These are phyloP conservation scores for Amanita jacksonii DNA, from an alignment of 768 basidiomycete species.

Conservation along the genomic window DNA sequence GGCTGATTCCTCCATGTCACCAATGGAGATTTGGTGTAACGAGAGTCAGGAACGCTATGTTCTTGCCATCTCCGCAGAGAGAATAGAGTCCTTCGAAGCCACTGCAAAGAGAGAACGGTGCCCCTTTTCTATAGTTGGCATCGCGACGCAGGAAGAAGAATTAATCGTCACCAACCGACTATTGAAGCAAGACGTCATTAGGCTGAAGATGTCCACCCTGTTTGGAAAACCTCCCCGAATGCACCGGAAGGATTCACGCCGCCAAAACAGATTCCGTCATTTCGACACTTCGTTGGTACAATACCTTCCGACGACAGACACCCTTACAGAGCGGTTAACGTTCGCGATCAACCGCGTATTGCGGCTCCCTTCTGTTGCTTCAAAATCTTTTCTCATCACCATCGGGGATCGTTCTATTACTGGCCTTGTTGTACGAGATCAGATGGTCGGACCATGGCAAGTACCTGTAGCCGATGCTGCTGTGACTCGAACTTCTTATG, in stretches of 20 bases:
- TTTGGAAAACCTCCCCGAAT: slow-evolving; percentile 96
- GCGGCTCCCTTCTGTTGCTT: slow-evolving; percentile 85
- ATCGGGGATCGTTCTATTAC: slow-evolving; percentile 95
- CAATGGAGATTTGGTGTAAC: slow-evolving; percentile 99
- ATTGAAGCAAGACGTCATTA: slow-evolving; percentile 69
- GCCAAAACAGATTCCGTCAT: slow-evolving; percentile 23
- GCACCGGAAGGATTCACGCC: slow-evolving; percentile 58
- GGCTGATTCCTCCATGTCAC: slow-evolving; percentile 90
- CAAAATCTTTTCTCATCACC: slow-evolving; percentile 96
- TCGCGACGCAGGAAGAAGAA: slow-evolving; percentile 72
- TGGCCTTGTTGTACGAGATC: slow-evolving; percentile 90
- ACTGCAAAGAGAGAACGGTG: slow-evolving; percentile 87
- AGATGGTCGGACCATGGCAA: slow-evolving; percentile 99
- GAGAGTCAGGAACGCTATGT: slow-evolving; percentile 98
- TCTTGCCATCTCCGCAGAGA: slow-evolving; percentile 69
- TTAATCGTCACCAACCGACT: slow-evolving; percentile 86
- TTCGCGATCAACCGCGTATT: slow-evolving; percentile 75
- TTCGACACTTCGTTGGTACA: slow-evolving; percentile 68
- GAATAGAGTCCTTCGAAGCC: slow-evolving; percentile 52
- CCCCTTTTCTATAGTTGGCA: slow-evolving; percentile 88
- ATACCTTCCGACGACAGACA: slow-evolving; percentile 44
- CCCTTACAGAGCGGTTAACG: slow-evolving; percentile 39
- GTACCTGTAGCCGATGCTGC: slow-evolving; percentile 97
- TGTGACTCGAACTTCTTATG: slow-evolving; percentile 90
- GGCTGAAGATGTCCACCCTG: slow-evolving; percentile 87